Percentiles rank a stretch among this genome's conserved stretches.
Evolutionary conservation across 2,329 filamentous ascomycete species (phyloP).

Genomic region (Xylaria polymorpha): DNA sequence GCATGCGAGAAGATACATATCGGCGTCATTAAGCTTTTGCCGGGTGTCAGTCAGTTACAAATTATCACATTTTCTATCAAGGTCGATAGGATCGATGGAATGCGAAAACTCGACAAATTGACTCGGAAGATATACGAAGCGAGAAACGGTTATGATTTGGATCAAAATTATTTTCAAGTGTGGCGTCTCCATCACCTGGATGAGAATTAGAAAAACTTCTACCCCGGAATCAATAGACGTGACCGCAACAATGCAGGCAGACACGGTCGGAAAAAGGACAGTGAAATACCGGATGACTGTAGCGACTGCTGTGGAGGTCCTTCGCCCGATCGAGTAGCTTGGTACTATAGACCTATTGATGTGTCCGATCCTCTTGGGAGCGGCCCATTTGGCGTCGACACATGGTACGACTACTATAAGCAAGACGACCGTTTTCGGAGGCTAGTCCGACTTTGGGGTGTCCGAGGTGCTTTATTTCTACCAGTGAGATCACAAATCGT

Average conservation of each 20-base stretch:
- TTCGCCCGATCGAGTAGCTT: neutral
- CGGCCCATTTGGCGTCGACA: neutral
- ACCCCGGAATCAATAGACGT: neutral
- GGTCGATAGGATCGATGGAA: neutral
- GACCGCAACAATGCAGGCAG: neutral
- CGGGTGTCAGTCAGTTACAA: neutral
- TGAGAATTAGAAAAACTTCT: neutral
- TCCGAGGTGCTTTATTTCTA: constrained; percentile 10
- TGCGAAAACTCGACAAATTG: neutral
- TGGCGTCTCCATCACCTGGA: neutral
- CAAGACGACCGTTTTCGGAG: neutral
- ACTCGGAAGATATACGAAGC: neutral
- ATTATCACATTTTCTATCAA: neutral
- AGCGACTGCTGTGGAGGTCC: neutral
- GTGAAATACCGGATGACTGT: neutral
- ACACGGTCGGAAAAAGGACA: neutral
- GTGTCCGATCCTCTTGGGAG: neutral
- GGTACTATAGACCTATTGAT: constrained; percentile 14
- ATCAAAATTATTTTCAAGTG: neutral
- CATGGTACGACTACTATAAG: neutral
- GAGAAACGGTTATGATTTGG: neutral
- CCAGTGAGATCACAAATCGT: neutral
- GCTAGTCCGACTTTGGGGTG: neutral
- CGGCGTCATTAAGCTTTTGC: neutral
- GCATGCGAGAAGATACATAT: neutral